phyloP scores from a whole-genome alignment of 495 filamentous ascomycete species.

The Penicillium verhagenii region DNA sequence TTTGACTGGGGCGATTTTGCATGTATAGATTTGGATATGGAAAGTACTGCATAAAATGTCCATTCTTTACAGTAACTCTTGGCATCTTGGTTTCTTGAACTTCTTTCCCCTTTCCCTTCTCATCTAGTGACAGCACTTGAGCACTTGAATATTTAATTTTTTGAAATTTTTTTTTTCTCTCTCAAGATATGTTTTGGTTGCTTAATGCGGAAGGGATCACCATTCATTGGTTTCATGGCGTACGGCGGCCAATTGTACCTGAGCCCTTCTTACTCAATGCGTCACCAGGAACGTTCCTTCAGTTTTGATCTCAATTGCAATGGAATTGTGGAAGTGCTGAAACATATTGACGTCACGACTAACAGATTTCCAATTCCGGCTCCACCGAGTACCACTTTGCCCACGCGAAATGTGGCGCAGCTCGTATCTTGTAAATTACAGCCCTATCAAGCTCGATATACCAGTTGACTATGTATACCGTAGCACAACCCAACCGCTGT shows the following conservation, averaged over 20 bases:
- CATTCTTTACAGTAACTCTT: no score
- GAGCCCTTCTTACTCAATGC: slow-evolving; percentile 5
- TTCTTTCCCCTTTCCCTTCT: no score
- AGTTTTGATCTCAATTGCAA: neutral
- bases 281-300: slow-evolving; percentile 15
- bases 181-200: neutral
- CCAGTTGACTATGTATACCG: no score
- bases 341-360: slow-evolving; percentile 31
- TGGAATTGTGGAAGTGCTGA: slow-evolving; percentile 12
- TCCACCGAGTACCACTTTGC: slow-evolving; percentile 9
- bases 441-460: no score
- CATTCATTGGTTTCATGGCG: neutral
- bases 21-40: neutral
- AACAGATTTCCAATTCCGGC: slow-evolving; percentile 4
- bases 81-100: no score
- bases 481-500: no score
- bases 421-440: slow-evolving; percentile 1
- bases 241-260: neutral
- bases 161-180: neutral
- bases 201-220: slow-evolving; percentile 1
- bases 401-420: slow-evolving; percentile 20
- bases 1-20: neutral
- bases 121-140: no score
- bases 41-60: no score
- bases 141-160: no score